Percentiles rank a stretch among this genome's conserved stretches.
Conservation (phyloP, 2,329 filamentous ascomycete genomes). For the Mycosphaerelloides madeirae region DNA sequence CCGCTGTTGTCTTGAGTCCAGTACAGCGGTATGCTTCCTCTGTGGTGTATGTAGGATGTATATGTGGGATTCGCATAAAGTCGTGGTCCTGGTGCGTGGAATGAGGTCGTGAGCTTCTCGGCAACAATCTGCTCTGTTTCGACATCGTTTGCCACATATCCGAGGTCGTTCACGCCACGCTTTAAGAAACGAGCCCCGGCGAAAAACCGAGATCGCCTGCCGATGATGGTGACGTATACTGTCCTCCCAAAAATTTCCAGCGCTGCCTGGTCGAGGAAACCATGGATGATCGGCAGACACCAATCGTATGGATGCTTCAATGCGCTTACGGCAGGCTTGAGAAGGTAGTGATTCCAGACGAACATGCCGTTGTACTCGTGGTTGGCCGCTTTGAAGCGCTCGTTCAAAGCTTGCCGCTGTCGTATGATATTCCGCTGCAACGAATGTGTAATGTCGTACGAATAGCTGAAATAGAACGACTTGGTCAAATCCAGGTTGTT, state of each 20-base stretch:
- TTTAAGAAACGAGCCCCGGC: slow-evolving; percentile 93
- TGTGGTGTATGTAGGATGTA: slow-evolving; percentile 93
- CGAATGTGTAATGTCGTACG: slow-evolving; percentile 89
- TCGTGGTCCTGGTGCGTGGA: slow-evolving; percentile 81
- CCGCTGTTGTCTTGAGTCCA: slow-evolving; percentile 97
- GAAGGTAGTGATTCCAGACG: slow-evolving; percentile 90
- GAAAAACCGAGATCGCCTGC: slow-evolving; percentile 84
- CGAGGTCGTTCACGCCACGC: slow-evolving; percentile 86
- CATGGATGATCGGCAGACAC: slow-evolving; percentile 93
- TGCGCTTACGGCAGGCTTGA: slow-evolving; percentile 65
- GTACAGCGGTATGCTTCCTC: slow-evolving; percentile 92
- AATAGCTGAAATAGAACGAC: slow-evolving; percentile 98
- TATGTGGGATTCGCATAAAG: slow-evolving; percentile 86
- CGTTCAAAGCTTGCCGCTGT: slow-evolving; percentile 66
- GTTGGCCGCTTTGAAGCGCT: slow-evolving; percentile 54
- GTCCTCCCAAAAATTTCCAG: slow-evolving; percentile 73
- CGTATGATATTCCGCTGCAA: slow-evolving; percentile 86
- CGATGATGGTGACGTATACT: slow-evolving; percentile 90
- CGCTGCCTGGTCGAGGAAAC: slow-evolving; percentile 86
- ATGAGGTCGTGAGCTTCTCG: slow-evolving; percentile 88
- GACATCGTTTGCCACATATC: slow-evolving; percentile 96
- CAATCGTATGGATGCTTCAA: slow-evolving; percentile 85
- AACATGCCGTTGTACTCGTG: slow-evolving; percentile 89
- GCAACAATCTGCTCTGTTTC: slow-evolving; percentile 98
- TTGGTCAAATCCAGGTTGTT: slow-evolving; percentile 85